Conservation (phyloP, 1,284 basidiomycete genomes). For the Lentinula novae-zelandiae region DNA sequence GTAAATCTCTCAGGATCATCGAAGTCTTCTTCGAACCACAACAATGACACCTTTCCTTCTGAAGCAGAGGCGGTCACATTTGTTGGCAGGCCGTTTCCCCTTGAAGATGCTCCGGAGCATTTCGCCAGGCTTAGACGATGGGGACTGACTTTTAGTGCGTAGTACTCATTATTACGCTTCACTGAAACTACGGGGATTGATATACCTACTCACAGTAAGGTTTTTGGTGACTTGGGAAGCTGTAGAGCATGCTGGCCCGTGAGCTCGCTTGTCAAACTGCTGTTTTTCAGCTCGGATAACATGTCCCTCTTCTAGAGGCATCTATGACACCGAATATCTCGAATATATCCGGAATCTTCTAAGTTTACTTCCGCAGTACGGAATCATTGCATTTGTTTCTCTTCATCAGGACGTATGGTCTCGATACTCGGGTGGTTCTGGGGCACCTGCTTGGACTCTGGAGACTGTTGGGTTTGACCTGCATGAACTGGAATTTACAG, state of each 20-base stretch:
- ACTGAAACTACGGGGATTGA: not conserved
- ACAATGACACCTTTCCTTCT: slow-evolving; percentile 60
- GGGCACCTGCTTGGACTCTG: slow-evolving; percentile 91
- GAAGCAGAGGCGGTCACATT: slow-evolving; percentile 68
- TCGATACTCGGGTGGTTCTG: slow-evolving; percentile 88
- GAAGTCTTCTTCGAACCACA: slow-evolving; percentile 69
- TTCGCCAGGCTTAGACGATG: slow-evolving; percentile 77
- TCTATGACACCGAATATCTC: slow-evolving; percentile 84
- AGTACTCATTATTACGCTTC: not conserved
- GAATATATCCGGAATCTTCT: slow-evolving; percentile 75
- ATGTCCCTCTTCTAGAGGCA: slow-evolving; percentile 46
- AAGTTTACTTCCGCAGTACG: slow-evolving; percentile 75
- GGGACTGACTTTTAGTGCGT: slow-evolving; percentile 82
- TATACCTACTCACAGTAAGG: slow-evolving; percentile 50
- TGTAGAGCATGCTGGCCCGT: slow-evolving; percentile 88
- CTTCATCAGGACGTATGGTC: slow-evolving; percentile 96
- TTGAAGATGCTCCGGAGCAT: slow-evolving; percentile 81
- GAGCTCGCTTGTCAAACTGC: slow-evolving; percentile 30
- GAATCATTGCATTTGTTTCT: slow-evolving; percentile 78
- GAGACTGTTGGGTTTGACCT: slow-evolving; percentile 80
- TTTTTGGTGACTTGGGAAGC: slow-evolving; percentile 97
- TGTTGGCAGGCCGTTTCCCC: slow-evolving; percentile 79
- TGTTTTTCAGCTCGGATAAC: not conserved
- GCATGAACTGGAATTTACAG: slow-evolving; percentile 69
- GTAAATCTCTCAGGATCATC: slow-evolving; percentile 81